Evolutionary conservation across 352 stramenopile species (phyloP).

Genomic region (Peronospora belbahrii): DNA sequence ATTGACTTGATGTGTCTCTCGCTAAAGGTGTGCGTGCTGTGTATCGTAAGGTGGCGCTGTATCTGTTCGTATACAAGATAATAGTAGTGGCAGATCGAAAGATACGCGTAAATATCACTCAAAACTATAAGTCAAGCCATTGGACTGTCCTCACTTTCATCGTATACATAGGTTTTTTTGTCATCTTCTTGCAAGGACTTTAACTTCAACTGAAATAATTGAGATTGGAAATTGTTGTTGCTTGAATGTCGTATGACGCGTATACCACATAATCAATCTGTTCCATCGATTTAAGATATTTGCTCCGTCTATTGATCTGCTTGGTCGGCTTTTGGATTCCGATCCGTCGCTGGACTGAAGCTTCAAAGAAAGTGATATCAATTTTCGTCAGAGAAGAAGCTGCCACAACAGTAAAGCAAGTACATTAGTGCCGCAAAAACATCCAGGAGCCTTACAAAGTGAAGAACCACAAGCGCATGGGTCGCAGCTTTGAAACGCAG

Average conservation of each 20-base stretch:
- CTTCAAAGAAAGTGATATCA: constrained; percentile 13
- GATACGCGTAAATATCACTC: background rate
- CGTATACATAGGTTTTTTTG: no score
- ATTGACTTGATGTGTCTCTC: no score
- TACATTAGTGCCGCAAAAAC: background rate
- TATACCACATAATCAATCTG: constrained; percentile 7
- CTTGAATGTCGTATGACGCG: constrained; percentile 5
- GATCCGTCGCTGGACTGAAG: no score
- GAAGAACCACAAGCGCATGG: constrained; percentile 14
- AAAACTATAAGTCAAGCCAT: no score
- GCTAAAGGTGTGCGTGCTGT: no score
- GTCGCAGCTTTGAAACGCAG: constrained; percentile 28
- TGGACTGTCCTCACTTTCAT: no score
- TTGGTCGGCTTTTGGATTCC: no score
- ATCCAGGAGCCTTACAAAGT: background rate
- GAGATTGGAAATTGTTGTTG: constrained; percentile 2
- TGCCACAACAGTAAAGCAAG: background rate
- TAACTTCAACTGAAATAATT: constrained; percentile 7
- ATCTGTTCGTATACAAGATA: background rate
- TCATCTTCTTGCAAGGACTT: no score
- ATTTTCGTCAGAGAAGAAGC: constrained; percentile 12
- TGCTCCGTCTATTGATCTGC: constrained; percentile 11
- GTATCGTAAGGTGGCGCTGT: no score
- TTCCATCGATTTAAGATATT: constrained; percentile 1
- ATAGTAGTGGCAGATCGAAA: background rate